Evolutionary conservation across 352 stramenopile genomes (phyloP).

Genomic region (Pythium rhizo-oryzae): DNA sequence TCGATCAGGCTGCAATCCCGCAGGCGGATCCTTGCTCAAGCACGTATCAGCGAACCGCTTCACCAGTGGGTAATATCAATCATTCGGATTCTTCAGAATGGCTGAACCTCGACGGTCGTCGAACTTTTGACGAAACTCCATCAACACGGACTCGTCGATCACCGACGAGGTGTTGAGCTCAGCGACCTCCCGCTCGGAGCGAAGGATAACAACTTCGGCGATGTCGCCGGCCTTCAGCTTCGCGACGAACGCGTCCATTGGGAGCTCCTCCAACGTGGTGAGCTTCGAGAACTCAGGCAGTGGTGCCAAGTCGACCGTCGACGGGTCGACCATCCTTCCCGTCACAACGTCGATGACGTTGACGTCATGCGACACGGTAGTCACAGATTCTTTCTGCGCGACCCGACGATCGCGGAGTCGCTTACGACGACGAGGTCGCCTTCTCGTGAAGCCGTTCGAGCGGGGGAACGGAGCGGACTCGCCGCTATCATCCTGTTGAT

Average conservation of each 20-base stretch:
- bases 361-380: background rate
- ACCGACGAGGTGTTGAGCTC: conserved; percentile 5
- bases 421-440: background rate
- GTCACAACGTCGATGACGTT: background rate
- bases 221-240: background rate
- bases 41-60: conserved; percentile 12
- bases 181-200: conserved; percentile 2
- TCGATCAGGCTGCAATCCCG: conserved; percentile 13
- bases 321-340: background rate
- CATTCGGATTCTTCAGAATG: conserved; percentile 21
- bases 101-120: conserved; percentile 9
- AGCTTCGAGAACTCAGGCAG: background rate
- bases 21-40: background rate
- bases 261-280: background rate
- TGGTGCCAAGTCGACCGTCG: background rate
- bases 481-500: no score
- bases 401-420: no score
- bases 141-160: conserved; percentile 1
- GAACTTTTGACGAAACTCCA: conserved; percentile 11
- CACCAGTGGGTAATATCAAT: conserved; percentile 12
- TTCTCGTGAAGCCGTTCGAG: no score
- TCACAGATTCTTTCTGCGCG: no score
- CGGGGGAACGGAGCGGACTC: no score
- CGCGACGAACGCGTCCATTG: background rate
- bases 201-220: background rate